Evolutionary conservation across 108 stramenopile species (phyloP), one percentile per base, ranked within the genome.

Genomic region (Cyclostephanos invisitatus): DNA sequence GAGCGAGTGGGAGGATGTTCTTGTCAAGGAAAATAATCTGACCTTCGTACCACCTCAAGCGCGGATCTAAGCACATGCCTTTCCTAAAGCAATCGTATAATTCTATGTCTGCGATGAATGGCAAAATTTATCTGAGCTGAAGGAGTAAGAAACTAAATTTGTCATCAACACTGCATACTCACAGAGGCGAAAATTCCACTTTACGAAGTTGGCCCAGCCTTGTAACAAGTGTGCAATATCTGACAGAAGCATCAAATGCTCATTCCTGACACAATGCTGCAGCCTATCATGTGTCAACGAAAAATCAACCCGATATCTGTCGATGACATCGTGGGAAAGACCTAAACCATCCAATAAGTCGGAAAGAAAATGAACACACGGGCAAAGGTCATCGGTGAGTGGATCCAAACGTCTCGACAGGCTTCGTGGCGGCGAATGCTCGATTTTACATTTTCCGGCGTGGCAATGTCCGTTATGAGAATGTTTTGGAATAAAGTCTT

Each of bases 211-310:
- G 9, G 78, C 75, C 83, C 83, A 86, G 15, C 67, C 63, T 60
- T 86, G 85, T 70, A 83, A 62, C 0, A 78, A 58, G 58, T 86
- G 83, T 11, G 83, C 73, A 24, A 84, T 67, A 69, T 84, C 84
- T 25, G 72, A 61, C 9, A 68, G 47, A 27, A 73, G 67, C 73
- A 84, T 84, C 59, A 84, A 47, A 36, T 81, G 80, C 49, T 84
- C 84, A n/a, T 67, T 68, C 18, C 75, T 68, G 20, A 78, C 73
- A 12, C 78, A 73, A 27, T 50, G 11, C 59, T 79, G 27, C n/a
- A 77, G 35, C 5, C 71, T 64, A 44, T 40, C 20, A 10, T 48
- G 37, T 10, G 70, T 63, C 20, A 74, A 47, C 6, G 12, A 0
- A 21, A 79, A 73, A 28, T 79, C 66, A 10, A 59, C 72, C 10